Evolutionary conservation across 768 basidiomycete genomes (phyloP).

Genomic region (Daedaleopsis sinensis): DNA sequence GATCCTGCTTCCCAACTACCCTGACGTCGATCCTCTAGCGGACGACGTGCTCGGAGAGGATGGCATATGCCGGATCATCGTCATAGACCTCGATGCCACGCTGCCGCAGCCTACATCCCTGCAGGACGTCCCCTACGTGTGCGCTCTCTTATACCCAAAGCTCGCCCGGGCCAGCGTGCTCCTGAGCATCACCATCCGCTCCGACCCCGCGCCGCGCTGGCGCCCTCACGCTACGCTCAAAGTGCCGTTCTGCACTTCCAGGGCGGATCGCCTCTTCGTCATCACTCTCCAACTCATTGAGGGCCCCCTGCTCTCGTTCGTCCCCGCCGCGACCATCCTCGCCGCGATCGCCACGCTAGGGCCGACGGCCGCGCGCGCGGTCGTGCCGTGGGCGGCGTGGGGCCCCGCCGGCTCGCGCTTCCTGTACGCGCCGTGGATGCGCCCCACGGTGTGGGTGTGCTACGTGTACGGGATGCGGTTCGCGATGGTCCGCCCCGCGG

Average conservation of each 20-base stretch:
- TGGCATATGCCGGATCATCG: conserved; percentile 31
- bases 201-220: conserved; percentile 56
- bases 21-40: background rate
- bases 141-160: conserved; percentile 47
- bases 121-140: conserved; percentile 35
- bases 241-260: conserved; percentile 52
- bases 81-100: conserved; percentile 45
- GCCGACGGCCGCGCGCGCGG: no score
- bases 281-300: conserved; percentile 45
- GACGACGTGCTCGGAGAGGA: conserved; percentile 25
- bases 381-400: conserved; percentile 55
- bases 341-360: conserved; percentile 28
- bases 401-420: conserved; percentile 52
- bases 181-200: conserved; percentile 47
- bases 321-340: conserved; percentile 43
- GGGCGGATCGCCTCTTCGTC: conserved; percentile 47
- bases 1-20: conserved; percentile 26
- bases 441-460: conserved; percentile 56
- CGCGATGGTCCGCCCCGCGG: conserved; percentile 33
- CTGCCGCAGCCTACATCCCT: conserved; percentile 32
- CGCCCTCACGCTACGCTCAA: conserved; percentile 34
- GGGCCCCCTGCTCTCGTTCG: conserved; percentile 41
- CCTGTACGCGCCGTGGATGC: conserved; percentile 30
- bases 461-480: conserved; percentile 55
- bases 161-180: conserved; percentile 24